phyloP scores from a whole-genome alignment of 1,284 basidiomycete species.

The Abortiporus biennis region DNA sequence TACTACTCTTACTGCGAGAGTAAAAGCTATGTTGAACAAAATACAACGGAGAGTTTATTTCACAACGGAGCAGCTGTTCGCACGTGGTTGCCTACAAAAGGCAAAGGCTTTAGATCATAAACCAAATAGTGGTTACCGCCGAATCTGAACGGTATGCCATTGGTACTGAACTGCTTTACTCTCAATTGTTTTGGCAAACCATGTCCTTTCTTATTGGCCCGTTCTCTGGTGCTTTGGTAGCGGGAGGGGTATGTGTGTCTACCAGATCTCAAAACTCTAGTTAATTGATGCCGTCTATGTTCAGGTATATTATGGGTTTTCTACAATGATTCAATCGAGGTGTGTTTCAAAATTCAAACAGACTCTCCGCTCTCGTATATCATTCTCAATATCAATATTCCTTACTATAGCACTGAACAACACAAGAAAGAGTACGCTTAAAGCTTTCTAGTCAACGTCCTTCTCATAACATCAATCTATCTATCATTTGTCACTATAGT shows the following conservation, averaged over 20 bases:
- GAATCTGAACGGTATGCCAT: too few species aligned
- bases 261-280: background rate
- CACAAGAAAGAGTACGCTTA: constrained; percentile 21
- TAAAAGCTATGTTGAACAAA: too few species aligned
- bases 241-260: constrained; percentile 9
- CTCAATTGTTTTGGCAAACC: too few species aligned
- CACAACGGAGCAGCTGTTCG: too few species aligned
- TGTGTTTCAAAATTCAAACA: too few species aligned
- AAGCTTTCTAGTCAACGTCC: background rate
- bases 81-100: too few species aligned
- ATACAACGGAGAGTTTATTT: too few species aligned
- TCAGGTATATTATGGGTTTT: constrained; percentile 28
- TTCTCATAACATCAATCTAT: background rate
- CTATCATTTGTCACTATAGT: constrained; percentile 11
- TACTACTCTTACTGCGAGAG: too few species aligned
- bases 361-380: background rate
- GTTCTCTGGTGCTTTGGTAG: constrained; percentile 15
- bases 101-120: too few species aligned
- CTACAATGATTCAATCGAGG: constrained; percentile 24
- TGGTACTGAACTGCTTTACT: too few species aligned
- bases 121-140: too few species aligned
- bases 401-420: constrained; percentile 19
- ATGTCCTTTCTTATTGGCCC: constrained; percentile 26
- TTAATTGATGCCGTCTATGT: constrained; percentile 1
- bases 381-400: background rate